Evolutionary conservation across 1,284 basidiomycete species (phyloP).

Genomic region (Apiotrichum domesticum): DNA sequence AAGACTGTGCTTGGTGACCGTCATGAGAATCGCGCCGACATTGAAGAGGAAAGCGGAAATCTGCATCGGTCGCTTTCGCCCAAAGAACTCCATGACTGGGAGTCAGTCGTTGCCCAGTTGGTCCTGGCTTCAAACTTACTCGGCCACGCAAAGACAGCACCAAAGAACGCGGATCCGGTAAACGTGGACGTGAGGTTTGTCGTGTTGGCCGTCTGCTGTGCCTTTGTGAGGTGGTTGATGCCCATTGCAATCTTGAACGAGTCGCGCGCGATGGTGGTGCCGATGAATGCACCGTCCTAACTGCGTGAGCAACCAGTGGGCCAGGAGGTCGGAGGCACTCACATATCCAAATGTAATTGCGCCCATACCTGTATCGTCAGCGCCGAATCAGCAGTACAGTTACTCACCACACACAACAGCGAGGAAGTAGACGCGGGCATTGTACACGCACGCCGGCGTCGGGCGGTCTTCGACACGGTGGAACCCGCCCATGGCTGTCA

Average conservation of each 20-base stretch:
- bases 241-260: constrained; percentile 51
- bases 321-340: not conserved
- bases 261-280: constrained; percentile 47
- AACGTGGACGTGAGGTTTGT: constrained; percentile 46
- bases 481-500: constrained; percentile 18
- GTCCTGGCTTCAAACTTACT: not conserved
- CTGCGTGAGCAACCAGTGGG: too few relatives aligned
- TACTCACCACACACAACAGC: constrained; percentile 29
- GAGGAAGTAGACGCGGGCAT: constrained; percentile 50
- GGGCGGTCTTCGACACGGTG: constrained; percentile 47
- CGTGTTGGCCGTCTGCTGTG: constrained; percentile 37
- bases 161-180: constrained; percentile 43
- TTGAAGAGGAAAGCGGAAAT: constrained; percentile 38
- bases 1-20: constrained; percentile 28
- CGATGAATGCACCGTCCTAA: constrained; percentile 44
- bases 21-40: constrained; percentile 39
- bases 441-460: constrained; percentile 52
- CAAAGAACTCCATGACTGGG: constrained; percentile 26
- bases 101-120: not conserved
- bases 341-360: constrained; percentile 51
- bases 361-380: constrained; percentile 2
- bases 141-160: constrained; percentile 21
- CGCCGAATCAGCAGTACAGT: not conserved
- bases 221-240: constrained; percentile 36
- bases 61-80: constrained; percentile 29